Evolutionary conservation across 495 filamentous ascomycete species (phyloP).

Genomic region (Copromyces sp.): DNA sequence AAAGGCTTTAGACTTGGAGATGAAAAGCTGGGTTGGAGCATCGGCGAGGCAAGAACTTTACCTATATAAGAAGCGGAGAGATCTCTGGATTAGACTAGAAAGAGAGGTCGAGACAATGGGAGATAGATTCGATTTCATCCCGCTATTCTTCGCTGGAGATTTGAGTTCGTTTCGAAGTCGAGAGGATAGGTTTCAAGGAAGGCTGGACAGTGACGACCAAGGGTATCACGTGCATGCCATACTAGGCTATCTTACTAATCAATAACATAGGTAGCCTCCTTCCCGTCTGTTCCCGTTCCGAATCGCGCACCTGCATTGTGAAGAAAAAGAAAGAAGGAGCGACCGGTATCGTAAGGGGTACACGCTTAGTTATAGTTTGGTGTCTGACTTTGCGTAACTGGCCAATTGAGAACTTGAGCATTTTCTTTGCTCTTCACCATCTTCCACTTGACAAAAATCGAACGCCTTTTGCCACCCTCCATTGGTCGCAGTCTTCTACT

Average conservation of each 20-base stretch:
- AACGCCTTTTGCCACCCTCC: neutral
- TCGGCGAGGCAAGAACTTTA: neutral
- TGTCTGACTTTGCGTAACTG: neutral
- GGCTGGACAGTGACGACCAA: neutral
- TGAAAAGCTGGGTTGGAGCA: neutral
- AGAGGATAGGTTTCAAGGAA: neutral
- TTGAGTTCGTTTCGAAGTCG: no score
- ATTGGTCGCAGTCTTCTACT: neutral
- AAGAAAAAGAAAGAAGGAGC: neutral
- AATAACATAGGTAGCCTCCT: neutral
- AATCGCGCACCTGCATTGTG: neutral
- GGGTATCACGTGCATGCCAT: neutral
- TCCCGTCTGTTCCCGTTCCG: neutral
- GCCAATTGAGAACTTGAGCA: neutral
- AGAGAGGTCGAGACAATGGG: neutral
- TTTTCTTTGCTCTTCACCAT: neutral
- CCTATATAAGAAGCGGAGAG: neutral
- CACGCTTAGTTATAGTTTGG: no score
- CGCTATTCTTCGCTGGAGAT: no score
- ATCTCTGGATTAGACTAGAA: neutral
- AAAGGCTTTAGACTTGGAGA: neutral
- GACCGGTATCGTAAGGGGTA: neutral
- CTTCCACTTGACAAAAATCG: no score
- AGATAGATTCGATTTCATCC: no score
- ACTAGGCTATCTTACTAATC: neutral